Evolutionary conservation across 805 yeast species (phyloP).

Genomic region (Metschnikowia gelsemii): DNA sequence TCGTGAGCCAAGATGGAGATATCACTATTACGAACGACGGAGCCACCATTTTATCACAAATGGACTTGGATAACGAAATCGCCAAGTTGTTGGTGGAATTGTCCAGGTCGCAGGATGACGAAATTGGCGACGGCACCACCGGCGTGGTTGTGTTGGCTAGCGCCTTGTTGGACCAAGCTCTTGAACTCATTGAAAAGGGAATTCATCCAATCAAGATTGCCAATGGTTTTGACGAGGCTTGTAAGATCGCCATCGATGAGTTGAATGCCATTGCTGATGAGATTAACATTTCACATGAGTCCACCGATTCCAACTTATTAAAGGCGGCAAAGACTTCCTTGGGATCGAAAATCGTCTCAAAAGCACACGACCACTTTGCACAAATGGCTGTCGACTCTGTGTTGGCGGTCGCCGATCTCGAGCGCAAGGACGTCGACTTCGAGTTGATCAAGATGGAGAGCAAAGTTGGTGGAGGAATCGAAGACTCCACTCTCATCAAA

Average conservation of each 20-base stretch:
- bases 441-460: conserved; percentile 95
- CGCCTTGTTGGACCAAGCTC: conserved; percentile 90
- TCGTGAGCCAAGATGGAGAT: conserved; percentile 94
- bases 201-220: conserved; percentile 97
- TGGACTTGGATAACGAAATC: conserved; percentile 94
- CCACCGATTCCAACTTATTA: conserved; percentile 57
- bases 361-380: conserved; percentile 90
- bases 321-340: conserved; percentile 93
- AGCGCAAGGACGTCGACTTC: conserved; percentile 93
- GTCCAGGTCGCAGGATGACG: conserved; percentile 94
- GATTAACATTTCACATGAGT: conserved; percentile 50
- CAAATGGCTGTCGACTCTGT: conserved; percentile 97
- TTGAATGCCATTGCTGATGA: conserved; percentile 75
- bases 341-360: conserved; percentile 94
- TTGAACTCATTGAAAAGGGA: conserved; percentile 92
- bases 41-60: conserved; percentile 92
- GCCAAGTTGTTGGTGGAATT: conserved; percentile 94
- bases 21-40: conserved; percentile 98
- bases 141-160: conserved; percentile 97
- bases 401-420: conserved; percentile 84
- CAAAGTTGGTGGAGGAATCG: conserved; percentile 90
- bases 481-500: conserved; percentile 77
- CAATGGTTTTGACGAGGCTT: conserved; percentile 96
- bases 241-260: conserved; percentile 80
- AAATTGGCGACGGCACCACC: conserved; percentile 98